A percentile compares a stretch with the other conserved stretches of the same genome.
Evolutionary conservation across 257 asterid species (phyloP).

Genomic region (Cruciata laevipes): DNA sequence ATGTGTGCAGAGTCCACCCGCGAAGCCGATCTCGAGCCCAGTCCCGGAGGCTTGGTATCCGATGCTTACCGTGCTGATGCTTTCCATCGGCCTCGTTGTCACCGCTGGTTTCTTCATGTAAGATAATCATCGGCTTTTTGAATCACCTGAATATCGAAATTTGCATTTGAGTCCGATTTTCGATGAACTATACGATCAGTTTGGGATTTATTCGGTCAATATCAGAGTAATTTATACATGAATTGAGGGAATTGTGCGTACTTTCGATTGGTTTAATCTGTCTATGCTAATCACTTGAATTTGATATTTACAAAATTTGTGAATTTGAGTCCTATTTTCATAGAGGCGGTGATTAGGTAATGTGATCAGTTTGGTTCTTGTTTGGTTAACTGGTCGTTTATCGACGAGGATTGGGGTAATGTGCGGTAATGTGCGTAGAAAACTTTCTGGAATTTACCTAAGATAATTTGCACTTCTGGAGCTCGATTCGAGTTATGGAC

Average conservation of each 20-base stretch:
- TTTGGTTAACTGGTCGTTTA: neutral
- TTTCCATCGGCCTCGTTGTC: slow-evolving; percentile 68
- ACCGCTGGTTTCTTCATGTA: slow-evolving; percentile 93
- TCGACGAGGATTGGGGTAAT: neutral
- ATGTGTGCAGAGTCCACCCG: slow-evolving; percentile 43
- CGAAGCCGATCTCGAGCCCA: slow-evolving; percentile 88
- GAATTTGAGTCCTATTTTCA: neutral
- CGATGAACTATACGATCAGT: neutral
- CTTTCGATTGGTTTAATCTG: too few species aligned
- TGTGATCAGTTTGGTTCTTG: neutral
- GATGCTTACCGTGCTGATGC: slow-evolving; percentile 65
- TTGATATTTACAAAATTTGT: neutral
- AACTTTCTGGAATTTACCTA: neutral
- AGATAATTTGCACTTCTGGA: neutral
- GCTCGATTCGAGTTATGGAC: neutral
- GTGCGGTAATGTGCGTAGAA: neutral
- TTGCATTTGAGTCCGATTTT: neutral
- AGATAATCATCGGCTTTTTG: slow-evolving; percentile 13
- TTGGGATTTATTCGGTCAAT: neutral
- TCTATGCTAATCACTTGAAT: neutral
- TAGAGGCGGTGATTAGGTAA: neutral
- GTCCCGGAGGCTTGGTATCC: slow-evolving; percentile 90
- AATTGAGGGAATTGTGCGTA: neutral
- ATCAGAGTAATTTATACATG: too few species aligned
- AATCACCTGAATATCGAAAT: neutral